phyloP scores from a whole-genome alignment of 2,329 filamentous ascomycete species.

The Xylaria arbuscula region DNA sequence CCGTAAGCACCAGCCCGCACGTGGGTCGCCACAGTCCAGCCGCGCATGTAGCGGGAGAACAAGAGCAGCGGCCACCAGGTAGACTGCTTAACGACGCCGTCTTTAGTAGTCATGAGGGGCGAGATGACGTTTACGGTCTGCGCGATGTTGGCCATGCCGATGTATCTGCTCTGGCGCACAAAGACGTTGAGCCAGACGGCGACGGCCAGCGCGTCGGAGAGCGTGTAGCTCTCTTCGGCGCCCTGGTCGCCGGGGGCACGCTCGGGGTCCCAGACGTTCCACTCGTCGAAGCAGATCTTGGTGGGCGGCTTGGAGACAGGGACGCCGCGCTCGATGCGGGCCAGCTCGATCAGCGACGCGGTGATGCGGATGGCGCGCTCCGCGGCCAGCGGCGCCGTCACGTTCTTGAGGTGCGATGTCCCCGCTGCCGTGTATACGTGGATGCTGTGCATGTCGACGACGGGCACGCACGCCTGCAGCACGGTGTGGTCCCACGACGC shows the following conservation, averaged over 20 bases:
- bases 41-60: conserved; percentile 79
- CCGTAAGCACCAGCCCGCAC: conserved; percentile 72
- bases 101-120: conserved; percentile 76
- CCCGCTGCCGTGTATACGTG: conserved; percentile 78
- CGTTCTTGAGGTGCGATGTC: conserved; percentile 59
- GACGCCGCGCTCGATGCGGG: conserved; percentile 74
- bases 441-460: conserved; percentile 85
- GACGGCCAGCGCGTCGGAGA: conserved; percentile 81
- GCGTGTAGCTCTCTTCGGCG: conserved; percentile 78
- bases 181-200: conserved; percentile 81
- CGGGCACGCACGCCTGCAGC: conserved; percentile 72
- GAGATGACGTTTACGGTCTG: conserved; percentile 83
- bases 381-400: conserved; percentile 73
- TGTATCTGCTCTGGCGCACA: conserved; percentile 65
- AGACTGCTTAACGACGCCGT: conserved; percentile 75
- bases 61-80: conserved; percentile 80
- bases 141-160: conserved; percentile 84
- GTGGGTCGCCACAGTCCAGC: conserved; percentile 74
- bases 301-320: conserved; percentile 69
- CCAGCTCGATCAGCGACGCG: conserved; percentile 76
- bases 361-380: conserved; percentile 80
- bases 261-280: conserved; percentile 84
- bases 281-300: conserved; percentile 85
- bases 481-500: conserved; percentile 79
- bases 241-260: conserved; percentile 77